Evolutionary conservation across 1,284 basidiomycete species (phyloP).

Genomic region (Flammula alnicola): DNA sequence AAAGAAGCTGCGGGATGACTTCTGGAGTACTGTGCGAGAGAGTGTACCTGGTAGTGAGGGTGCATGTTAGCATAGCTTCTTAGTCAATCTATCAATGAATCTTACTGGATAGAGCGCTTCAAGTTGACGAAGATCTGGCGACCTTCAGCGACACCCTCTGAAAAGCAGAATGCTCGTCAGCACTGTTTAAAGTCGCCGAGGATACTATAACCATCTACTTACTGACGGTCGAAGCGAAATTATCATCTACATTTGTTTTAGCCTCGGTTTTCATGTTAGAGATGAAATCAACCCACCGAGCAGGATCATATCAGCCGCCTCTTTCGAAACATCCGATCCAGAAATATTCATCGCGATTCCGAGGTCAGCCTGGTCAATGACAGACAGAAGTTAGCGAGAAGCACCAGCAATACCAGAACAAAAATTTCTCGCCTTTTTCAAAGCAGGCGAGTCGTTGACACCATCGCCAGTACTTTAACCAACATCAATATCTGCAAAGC

Average conservation of each 20-base stretch:
- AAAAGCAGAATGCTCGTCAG: not conserved
- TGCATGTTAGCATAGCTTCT: not conserved
- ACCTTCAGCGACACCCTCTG: constrained; percentile 70
- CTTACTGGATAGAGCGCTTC: constrained; percentile 69
- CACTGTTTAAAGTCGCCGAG: not conserved
- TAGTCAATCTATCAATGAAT: not conserved
- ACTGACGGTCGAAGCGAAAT: constrained; percentile 74
- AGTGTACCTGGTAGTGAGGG: constrained; percentile 54
- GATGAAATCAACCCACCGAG: constrained; percentile 44
- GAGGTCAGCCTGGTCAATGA: constrained; percentile 53
- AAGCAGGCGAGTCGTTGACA: constrained; percentile 72
- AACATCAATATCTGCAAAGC: constrained; percentile 1
- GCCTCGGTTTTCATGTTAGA: not conserved
- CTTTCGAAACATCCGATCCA: constrained; percentile 74
- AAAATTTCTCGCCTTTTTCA: constrained; percentile 53
- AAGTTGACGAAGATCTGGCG: constrained; percentile 72
- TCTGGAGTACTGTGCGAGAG: constrained; percentile 72
- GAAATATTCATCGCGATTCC: constrained; percentile 80
- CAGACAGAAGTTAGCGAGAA: not conserved
- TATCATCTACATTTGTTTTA: constrained; percentile 50
- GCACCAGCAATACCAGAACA: not conserved
- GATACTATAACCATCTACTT: constrained; percentile 35
- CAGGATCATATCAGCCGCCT: constrained; percentile 76
- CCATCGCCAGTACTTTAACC: constrained; percentile 61
- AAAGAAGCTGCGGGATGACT: constrained; percentile 68